These are phyloP conservation scores for Kazachstania viticola DNA, from an alignment of 805 yeast species.

Conservation along the genomic window DNA sequence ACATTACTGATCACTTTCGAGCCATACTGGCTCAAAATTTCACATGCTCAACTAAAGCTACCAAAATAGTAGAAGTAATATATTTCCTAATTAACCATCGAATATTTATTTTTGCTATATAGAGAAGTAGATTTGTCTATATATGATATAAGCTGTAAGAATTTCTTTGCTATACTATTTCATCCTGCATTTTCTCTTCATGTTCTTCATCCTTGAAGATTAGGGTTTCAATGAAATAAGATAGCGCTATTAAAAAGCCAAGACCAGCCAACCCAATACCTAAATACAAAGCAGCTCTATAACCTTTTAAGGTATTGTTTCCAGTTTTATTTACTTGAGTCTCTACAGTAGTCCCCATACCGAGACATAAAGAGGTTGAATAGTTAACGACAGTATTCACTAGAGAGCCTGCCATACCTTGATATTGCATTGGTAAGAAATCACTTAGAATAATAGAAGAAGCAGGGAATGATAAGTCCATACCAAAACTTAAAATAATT, in stretches of 20 bases:
- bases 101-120: too few species aligned
- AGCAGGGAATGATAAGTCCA: constrained; percentile 72
- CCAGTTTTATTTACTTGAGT: constrained; percentile 25
- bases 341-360: constrained; percentile 60
- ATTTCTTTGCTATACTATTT: too few species aligned
- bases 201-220: constrained; percentile 1
- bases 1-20: too few species aligned
- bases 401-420: constrained; percentile 70
- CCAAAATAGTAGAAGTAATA: too few species aligned
- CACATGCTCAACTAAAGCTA: too few species aligned
- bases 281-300: constrained; percentile 44
- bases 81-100: too few species aligned
- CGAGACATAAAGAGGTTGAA: constrained; percentile 55
- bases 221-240: constrained; percentile 6
- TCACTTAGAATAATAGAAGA: constrained; percentile 53
- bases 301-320: constrained; percentile 29
- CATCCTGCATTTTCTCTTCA: neutral
- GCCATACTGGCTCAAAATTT: too few species aligned
- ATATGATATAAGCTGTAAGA: too few species aligned
- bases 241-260: constrained; percentile 10
- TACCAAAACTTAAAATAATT: constrained; percentile 53
- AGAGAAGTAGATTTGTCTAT: too few species aligned
- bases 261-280: constrained; percentile 45
- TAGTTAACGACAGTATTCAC: constrained; percentile 62
- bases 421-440: constrained; percentile 47